Evolutionary conservation across 495 filamentous ascomycete genomes (phyloP), one percentile per base, ranked within the genome.

Genomic region (Xylaria castorea): DNA sequence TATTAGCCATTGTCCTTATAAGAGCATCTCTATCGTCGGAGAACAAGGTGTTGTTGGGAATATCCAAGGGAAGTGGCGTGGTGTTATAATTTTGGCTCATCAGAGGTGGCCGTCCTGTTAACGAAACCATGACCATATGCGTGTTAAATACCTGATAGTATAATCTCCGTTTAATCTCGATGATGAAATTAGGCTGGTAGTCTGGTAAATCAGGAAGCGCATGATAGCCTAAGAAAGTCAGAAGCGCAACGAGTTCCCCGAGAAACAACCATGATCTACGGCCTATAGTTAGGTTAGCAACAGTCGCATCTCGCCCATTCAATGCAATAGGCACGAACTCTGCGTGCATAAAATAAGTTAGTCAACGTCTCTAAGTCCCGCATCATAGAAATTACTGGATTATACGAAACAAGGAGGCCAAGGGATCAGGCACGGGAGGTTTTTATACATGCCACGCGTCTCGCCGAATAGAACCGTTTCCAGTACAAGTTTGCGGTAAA

Each of bases 191-290:
- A 1, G 40, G 42, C 22, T 55, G 53, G 32, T 73, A 68, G 30
- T 55, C 55, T 18, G 63, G 63, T 9, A 51, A 63, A 55, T 76
- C 66, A 34, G 73, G 73, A 3, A 74, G 42, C 16, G 87, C 84
- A 74, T 92, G 90, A 2, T 91, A 79, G 18, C 89, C 89, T 22
- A 88, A 82, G 30, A 88, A 87, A 38, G 88, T 87, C n/a, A 89
- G 77, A 0, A 88, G 85, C 14, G 85, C 81, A 16, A 86, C 74
- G 1, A 88, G 71, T 57, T 89, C 86, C 40, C 86, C 84, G 14
- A 87, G 82, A 30, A 83, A 79, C 46, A 87, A 81, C 89, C 89
- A 90, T 16, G 85, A 81, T 34, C 83, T 76, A 55, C 88, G 84
- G 51, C 68, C 67, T 70, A 58, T 12, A 4, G 20, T 63, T 38